Evolutionary conservation across 2,329 filamentous ascomycete genomes (phyloP), one percentile per base, ranked within the genome.

Genomic region (Ploettnerulaceae sp.): DNA sequence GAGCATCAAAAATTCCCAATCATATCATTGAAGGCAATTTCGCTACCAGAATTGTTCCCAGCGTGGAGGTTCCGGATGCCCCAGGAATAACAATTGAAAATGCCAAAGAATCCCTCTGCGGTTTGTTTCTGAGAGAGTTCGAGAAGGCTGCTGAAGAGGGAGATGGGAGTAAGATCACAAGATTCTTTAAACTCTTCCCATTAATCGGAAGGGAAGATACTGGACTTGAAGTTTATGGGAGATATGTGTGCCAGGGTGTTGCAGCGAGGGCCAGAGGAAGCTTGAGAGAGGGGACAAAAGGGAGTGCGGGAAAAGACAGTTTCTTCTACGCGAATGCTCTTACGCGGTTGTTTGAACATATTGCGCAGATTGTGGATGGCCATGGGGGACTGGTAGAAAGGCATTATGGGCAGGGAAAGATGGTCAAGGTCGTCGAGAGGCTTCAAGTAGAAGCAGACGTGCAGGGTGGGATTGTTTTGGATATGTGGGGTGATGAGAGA

Each of bases 131-230:
- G 62, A 77, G 91, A 49, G 93, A 98, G 69, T 98, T 98, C 59
- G 89, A 97, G 61, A 93, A 85, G 66, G 93, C 93, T 0, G 86
- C 90, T 2, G 77, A 79, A 52, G 89, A 93, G 32, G 84, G 79
- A n/a, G 90, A 97, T 60, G 89, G 88, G 3, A 78, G 86, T 18
- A 89, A 86, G 64, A 88, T 98, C 43, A 96, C 93, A 1, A 76
- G 93, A 32, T 98, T 98, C 72, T 98, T 98, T 72, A 98, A 98
- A 71, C 73, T 98, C 28, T 98, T 98, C 60, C 93, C 93, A 12
- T 71, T 98, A 26, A 96, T 98, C 62, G 90, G 86, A 11, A 79
- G 90, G 51, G 83, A 88, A 2, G 87, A 95, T 45, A 86, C 91
- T 6, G 93, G 93, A 0, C 67, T 98, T 47, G 91, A 98, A 67